These are phyloP conservation scores for Aspergillus nanangensis DNA, from an alignment of 495 filamentous ascomycete genomes.

Conservation along the genomic window DNA sequence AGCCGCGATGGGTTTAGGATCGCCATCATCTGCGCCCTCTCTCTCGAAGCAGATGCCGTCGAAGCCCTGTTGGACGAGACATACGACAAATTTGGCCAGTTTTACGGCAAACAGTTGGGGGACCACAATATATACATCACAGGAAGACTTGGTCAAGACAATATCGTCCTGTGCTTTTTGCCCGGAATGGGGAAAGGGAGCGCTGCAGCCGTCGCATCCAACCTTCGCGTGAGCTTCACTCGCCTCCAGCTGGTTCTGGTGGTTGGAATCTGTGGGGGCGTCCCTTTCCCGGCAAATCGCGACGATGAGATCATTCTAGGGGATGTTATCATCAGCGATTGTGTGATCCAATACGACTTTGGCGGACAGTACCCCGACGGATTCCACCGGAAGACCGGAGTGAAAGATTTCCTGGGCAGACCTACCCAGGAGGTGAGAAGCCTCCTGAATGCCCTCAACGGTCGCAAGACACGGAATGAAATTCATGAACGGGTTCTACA, in stretches of 20 bases:
- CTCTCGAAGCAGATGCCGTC: constrained; percentile 23
- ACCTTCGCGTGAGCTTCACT: constrained; percentile 23
- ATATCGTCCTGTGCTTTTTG: constrained; percentile 30
- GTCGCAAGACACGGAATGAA: constrained; percentile 1
- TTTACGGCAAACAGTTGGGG: background rate
- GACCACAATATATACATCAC: constrained; percentile 21
- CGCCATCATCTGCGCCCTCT: background rate
- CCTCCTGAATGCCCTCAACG: constrained; percentile 17
- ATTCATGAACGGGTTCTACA: constrained; percentile 9
- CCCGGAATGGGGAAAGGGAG: constrained; percentile 29
- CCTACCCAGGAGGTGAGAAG: constrained; percentile 24
- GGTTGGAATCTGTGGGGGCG: constrained; percentile 28
- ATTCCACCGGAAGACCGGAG: constrained; percentile 17
- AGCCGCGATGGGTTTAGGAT: constrained; percentile 15
- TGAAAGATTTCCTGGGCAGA: constrained; percentile 19
- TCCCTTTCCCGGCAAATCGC: constrained; percentile 9
- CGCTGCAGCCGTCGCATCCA: constrained; percentile 21
- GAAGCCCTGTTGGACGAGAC: constrained; percentile 21
- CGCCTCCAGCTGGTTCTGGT: constrained; percentile 15
- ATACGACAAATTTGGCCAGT: constrained; percentile 7
- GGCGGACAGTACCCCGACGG: constrained; percentile 23
- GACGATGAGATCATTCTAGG: constrained; percentile 34
- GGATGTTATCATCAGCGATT: constrained; percentile 40
- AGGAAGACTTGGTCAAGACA: constrained; percentile 28
- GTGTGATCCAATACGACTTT: constrained; percentile 32